phyloP scores from a whole-genome alignment of 495 filamentous ascomycete species.

The Daldinia loculata region DNA sequence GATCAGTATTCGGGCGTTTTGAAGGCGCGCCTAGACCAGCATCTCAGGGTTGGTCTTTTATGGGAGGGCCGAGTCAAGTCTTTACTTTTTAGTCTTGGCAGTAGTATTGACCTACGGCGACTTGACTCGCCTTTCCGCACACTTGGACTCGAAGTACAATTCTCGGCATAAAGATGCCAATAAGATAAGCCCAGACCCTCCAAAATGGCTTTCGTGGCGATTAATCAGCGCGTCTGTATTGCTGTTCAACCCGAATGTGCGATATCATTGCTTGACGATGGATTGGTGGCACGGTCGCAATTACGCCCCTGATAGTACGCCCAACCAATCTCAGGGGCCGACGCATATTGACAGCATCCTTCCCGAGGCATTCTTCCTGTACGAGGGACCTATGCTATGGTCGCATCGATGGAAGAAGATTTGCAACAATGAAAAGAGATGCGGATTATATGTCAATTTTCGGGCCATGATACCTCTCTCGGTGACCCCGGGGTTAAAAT shows the following conservation, averaged over 20 bases:
- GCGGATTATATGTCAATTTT: constrained; percentile 16
- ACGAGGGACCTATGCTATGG: background rate
- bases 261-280: constrained; percentile 5
- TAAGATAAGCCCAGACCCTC: constrained; percentile 2
- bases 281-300: constrained; percentile 17
- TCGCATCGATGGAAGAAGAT: background rate
- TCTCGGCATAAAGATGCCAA: constrained; percentile 74
- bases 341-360: background rate
- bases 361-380: background rate
- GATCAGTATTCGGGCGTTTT: constrained; percentile 85
- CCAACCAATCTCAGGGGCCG: background rate
- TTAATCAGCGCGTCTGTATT: background rate
- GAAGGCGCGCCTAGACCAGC: constrained; percentile 87
- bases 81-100: constrained; percentile 87
- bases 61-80: constrained; percentile 97
- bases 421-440: background rate
- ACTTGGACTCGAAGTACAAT: constrained; percentile 88
- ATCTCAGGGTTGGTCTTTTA: constrained; percentile 80
- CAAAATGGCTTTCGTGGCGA: background rate
- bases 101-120: constrained; percentile 76
- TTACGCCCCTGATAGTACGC: background rate
- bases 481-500: background rate
- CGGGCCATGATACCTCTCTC: constrained; percentile 4
- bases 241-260: background rate
- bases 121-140: constrained; percentile 74